Evolutionary conservation across 2,329 filamentous ascomycete species (phyloP), one percentile per base, ranked within the genome.

Genomic region (Trichoderma sp.): DNA sequence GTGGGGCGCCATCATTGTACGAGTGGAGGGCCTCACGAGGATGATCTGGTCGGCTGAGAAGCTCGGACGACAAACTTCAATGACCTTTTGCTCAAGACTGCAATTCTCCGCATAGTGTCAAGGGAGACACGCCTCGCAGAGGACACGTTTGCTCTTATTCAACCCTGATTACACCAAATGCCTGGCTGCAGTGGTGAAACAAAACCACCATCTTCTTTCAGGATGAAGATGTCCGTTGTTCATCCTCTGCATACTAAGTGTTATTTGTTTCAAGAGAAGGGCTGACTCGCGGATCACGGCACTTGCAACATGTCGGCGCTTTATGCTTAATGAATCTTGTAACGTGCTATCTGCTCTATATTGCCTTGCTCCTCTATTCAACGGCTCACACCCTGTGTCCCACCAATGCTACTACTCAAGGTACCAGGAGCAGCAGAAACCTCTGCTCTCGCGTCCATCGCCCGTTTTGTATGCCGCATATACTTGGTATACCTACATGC

Each of bases 11-110:
- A 53, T 27, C 33, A 9, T 31, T 50, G 27, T 33, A 21, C 9
- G 56, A 16, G 59, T 45, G 63, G 35, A 60, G 35, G 45, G 56
- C 38, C 59, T 72, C 59, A 71, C 31, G 53, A 72, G 38, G 69
- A 50, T 53, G 27, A 72, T 53, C 7, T 33, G 69, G 35, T 72
- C 59, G 38, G 59, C 59, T 72, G 69, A 63, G 59, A 33, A 72
- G 59, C 59, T 64, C 41, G 38, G 68, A 72, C 59, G 59, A 71
- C 29, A 53, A 35, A 72, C 27, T 24, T n/a, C 29, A 35, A 53
- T 45, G 56, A 31, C 62, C 38, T 63, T 45, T 63, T 72, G 69
- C 59, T 64, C 38, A 38, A 62, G 33, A 38, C 50, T 50, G 68
- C 66, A 16, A 35, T 59, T 33, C 35, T 11, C 24, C 18, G 50